These are phyloP conservation scores for Hyparrhenia diplandra DNA, from an alignment of 176 grass and related monocot genomes.

Conservation along the genomic window DNA sequence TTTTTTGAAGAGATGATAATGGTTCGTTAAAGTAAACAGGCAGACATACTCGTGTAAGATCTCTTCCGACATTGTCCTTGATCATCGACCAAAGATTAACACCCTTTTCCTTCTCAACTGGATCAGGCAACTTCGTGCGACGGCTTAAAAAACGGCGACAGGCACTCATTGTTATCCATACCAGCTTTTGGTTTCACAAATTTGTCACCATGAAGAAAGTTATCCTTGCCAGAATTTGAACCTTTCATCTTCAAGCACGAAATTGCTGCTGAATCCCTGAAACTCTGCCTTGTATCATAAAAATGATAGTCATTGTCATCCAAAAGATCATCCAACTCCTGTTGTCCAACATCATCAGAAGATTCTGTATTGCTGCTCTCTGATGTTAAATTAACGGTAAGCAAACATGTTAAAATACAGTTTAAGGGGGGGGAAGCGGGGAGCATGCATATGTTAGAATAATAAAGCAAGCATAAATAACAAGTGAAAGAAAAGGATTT, in stretches of 20 bases:
- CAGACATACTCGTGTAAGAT: conserved; percentile 84
- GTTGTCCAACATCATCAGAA: conserved; percentile 78
- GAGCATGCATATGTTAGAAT: background rate
- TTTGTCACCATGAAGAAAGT: background rate
- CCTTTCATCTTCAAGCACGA: conserved; percentile 6
- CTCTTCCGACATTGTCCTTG: conserved; percentile 88
- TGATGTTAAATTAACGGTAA: conserved; percentile 31
- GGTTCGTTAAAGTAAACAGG: conserved; percentile 95
- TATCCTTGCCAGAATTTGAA: conserved; percentile 4
- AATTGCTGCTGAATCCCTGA: conserved; percentile 43
- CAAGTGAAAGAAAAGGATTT: background rate
- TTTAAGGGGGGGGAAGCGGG: background rate
- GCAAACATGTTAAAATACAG: background rate
- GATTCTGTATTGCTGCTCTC: conserved; percentile 91
- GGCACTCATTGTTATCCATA: background rate
- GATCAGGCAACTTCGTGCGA: conserved; percentile 65
- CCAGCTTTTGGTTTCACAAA: conserved; percentile 16
- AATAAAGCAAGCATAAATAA: background rate
- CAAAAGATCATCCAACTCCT: conserved; percentile 63
- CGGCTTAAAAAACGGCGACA: conserved; percentile 28
- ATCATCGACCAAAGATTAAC: conserved; percentile 95
- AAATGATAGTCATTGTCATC: conserved; percentile 68
- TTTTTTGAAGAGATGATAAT: conserved; percentile 74
- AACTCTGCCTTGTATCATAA: conserved; percentile 80
- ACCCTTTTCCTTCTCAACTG: conserved; percentile 75